Percentiles rank a stretch among this genome's conserved stretches.
phyloP scores from a whole-genome alignment of 2,329 filamentous ascomycete species.

The Aureobasidium sp. region DNA sequence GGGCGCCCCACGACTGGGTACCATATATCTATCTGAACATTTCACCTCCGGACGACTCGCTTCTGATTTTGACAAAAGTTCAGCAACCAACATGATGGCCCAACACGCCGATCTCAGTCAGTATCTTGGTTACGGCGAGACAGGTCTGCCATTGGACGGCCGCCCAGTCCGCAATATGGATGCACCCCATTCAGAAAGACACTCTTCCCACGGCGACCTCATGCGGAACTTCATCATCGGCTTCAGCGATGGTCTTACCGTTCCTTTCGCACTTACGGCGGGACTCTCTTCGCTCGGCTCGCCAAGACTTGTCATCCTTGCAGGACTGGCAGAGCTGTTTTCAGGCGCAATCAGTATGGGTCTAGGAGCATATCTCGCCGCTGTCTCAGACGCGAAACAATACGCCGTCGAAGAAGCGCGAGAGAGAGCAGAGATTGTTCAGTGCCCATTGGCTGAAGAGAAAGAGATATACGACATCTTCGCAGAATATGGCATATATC shows the following conservation, averaged over 20 bases:
- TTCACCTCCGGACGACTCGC: too few relatives aligned
- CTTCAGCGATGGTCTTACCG: constrained; percentile 69
- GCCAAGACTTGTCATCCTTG: constrained; percentile 37
- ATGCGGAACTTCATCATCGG: constrained; percentile 60
- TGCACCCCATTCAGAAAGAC: background rate
- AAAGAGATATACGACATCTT: background rate
- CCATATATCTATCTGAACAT: too few relatives aligned
- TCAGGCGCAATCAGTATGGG: constrained; percentile 72
- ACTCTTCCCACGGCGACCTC: background rate
- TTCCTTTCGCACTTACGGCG: constrained; percentile 24
- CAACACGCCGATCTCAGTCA: too few relatives aligned
- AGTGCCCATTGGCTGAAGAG: background rate
- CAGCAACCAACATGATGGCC: too few relatives aligned
- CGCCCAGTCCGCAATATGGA: too few relatives aligned
- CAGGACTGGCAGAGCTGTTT: constrained; percentile 65
- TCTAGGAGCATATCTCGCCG: constrained; percentile 63
- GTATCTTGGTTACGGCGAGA: too few relatives aligned
- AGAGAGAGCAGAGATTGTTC: background rate
- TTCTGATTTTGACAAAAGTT: too few relatives aligned
- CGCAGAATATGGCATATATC: background rate
- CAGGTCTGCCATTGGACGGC: too few relatives aligned
- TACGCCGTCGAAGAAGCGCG: constrained; percentile 38
- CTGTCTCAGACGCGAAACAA: constrained; percentile 48
- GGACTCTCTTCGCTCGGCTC: constrained; percentile 49
- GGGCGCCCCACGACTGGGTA: too few relatives aligned